These are phyloP conservation scores for Citrullus amarus DNA, from an alignment of 306 rosid species.

Conservation along the genomic window DNA sequence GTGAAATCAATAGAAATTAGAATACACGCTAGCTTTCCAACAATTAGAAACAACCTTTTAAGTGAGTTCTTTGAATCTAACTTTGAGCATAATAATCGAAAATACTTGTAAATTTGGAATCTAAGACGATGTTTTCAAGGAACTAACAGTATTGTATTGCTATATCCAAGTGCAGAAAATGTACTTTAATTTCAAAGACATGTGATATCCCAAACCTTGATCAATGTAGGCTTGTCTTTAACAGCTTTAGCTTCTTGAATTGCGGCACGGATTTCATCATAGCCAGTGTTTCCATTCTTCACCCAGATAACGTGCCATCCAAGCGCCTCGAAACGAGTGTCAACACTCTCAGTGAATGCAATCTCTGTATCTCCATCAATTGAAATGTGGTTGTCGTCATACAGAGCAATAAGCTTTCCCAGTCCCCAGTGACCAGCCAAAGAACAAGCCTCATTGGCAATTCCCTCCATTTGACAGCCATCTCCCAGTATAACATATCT, in stretches of 20 bases:
- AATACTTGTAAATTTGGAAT: background rate
- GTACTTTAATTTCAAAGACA: background rate
- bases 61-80: background rate
- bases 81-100: background rate
- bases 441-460: slow-evolving; percentile 79
- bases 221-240: slow-evolving; percentile 79
- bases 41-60: background rate
- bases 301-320: slow-evolving; percentile 99
- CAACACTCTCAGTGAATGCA: slow-evolving; percentile 89
- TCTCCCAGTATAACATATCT: slow-evolving; percentile 81
- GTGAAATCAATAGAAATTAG: background rate
- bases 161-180: background rate
- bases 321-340: slow-evolving; percentile 79
- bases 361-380: slow-evolving; percentile 92
- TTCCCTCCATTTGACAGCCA: slow-evolving; percentile 99
- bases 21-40: background rate
- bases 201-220: slow-evolving; percentile 50
- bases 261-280: slow-evolving; percentile 93
- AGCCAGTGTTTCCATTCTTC: slow-evolving; percentile 90
- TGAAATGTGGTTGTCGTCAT: slow-evolving; percentile 97
- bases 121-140: background rate
- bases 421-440: slow-evolving; percentile 99
- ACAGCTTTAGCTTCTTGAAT: slow-evolving; percentile 89
- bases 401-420: slow-evolving; percentile 88
- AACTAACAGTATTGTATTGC: background rate